Evolutionary conservation across 495 filamentous ascomycete genomes (phyloP).

Genomic region (Lentithecium fluviatile): DNA sequence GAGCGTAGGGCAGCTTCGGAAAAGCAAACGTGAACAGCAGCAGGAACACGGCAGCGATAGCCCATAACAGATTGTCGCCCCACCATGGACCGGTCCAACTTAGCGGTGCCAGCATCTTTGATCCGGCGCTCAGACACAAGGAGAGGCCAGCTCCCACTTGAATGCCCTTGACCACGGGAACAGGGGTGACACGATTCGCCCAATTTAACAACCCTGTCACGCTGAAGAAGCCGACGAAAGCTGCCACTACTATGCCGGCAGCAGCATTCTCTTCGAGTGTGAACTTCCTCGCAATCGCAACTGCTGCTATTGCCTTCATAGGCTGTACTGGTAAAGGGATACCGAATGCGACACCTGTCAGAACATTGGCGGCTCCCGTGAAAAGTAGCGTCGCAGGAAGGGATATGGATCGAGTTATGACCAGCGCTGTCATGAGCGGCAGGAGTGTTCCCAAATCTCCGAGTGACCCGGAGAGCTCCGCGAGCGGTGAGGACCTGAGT

Average conservation of each 20-base stretch:
- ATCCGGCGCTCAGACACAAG: slow-evolving; percentile 72
- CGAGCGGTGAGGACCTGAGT: slow-evolving; percentile 58
- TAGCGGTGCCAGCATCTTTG: slow-evolving; percentile 58
- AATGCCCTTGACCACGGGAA: slow-evolving; percentile 88
- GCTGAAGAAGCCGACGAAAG: slow-evolving; percentile 71
- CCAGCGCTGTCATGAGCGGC: slow-evolving; percentile 81
- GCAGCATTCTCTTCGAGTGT: slow-evolving; percentile 67
- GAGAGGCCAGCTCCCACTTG: slow-evolving; percentile 87
- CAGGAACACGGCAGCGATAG: slow-evolving; percentile 64
- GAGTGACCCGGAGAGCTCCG: slow-evolving; percentile 85
- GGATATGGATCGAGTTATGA: slow-evolving; percentile 69
- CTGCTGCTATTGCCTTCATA: slow-evolving; percentile 77
- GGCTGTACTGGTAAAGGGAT: slow-evolving; percentile 79
- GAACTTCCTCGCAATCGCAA: slow-evolving; percentile 70
- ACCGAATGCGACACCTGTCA: slow-evolving; percentile 78
- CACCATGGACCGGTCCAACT: slow-evolving; percentile 58
- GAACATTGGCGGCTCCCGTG: slow-evolving; percentile 79
- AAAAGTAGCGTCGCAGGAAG: slow-evolving; percentile 84
- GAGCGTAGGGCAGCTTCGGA: slow-evolving; percentile 69
- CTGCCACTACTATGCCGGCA: slow-evolving; percentile 73
- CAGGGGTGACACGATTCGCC: slow-evolving; percentile 69
- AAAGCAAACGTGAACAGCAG: slow-evolving; percentile 62
- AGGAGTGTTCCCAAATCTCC: slow-evolving; percentile 91
- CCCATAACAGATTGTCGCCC: slow-evolving; percentile 74
- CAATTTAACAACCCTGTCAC: slow-evolving; percentile 69